Evolutionary conservation across 495 filamentous ascomycete genomes (phyloP).

Genomic region (Lasiosphaeria hispida): DNA sequence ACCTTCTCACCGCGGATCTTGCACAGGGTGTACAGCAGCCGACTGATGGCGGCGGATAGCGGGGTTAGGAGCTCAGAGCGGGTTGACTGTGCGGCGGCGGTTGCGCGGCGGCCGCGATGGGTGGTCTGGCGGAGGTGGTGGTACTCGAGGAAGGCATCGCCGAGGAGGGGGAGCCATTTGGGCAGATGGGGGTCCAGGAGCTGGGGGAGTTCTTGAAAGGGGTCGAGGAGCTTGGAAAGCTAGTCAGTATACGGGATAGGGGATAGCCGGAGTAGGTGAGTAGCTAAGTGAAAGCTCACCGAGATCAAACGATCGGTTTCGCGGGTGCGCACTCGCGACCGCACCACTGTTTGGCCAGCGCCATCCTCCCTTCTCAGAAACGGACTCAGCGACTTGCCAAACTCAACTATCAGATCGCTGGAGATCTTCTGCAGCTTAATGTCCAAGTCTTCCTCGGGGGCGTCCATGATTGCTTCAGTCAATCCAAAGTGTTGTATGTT

Average conservation of each 20-base stretch:
- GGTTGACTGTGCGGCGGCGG: constrained; percentile 29
- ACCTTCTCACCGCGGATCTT: constrained; percentile 94
- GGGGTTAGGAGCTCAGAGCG: constrained; percentile 49
- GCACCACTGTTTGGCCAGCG: constrained; percentile 25
- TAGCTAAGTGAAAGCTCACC: constrained; percentile 29
- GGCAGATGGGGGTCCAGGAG: constrained; percentile 87
- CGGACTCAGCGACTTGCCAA: constrained; percentile 53
- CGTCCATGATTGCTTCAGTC: constrained; percentile 39
- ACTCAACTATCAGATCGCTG: constrained; percentile 62
- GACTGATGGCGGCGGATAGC: constrained; percentile 67
- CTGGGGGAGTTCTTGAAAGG: constrained; percentile 94
- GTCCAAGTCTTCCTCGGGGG: constrained; percentile 58
- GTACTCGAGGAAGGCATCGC: constrained; percentile 70
- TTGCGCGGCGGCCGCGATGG: background rate
- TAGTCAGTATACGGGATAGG: background rate
- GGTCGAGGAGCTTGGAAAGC: constrained; percentile 64
- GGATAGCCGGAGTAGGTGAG: background rate
- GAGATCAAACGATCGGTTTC: constrained; percentile 45
- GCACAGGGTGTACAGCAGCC: constrained; percentile 83
- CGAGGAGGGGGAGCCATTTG: constrained; percentile 66
- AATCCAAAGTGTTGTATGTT: background rate
- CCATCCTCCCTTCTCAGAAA: constrained; percentile 49
- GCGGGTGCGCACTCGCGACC: constrained; percentile 41
- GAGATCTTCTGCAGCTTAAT: constrained; percentile 72
- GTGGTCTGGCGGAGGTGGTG: constrained; percentile 43